phyloP scores from a whole-genome alignment of 2,329 filamentous ascomycete genomes.

The Pseudogymnoascus sp. region DNA sequence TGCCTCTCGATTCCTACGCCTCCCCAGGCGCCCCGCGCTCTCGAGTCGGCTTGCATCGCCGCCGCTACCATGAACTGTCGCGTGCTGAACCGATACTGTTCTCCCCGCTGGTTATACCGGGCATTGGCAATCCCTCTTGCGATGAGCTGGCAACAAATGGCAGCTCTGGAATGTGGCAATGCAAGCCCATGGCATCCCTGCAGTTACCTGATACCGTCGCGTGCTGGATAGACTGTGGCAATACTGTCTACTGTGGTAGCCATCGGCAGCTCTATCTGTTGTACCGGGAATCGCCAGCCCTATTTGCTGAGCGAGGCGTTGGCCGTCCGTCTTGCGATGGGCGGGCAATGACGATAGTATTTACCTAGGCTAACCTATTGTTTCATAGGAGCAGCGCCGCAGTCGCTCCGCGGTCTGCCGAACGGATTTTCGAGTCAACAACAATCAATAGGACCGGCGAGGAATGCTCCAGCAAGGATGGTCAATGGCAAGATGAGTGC shows the following conservation, averaged over 20 bases:
- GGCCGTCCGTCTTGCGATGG: not conserved
- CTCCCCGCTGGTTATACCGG: not conserved
- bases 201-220: not conserved
- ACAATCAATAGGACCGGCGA: constrained; percentile 49
- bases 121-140: not conserved
- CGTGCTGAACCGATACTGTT: not conserved
- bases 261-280: not conserved
- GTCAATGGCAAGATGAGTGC: constrained; percentile 60
- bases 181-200: not conserved
- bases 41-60: not conserved
- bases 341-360: not conserved
- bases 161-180: no score
- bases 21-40: not conserved
- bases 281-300: not conserved
- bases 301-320: no score
- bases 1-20: not conserved
- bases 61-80: not conserved
- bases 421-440: constrained; percentile 53
- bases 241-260: not conserved
- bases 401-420: constrained; percentile 55
- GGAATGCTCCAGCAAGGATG: constrained; percentile 51
- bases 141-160: not conserved
- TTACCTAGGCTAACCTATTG: not conserved
- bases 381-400: constrained; percentile 48
- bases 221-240: not conserved